Evolutionary conservation across 495 filamentous ascomycete species (phyloP).

Genomic region (Annulohypoxylon maeteangense): DNA sequence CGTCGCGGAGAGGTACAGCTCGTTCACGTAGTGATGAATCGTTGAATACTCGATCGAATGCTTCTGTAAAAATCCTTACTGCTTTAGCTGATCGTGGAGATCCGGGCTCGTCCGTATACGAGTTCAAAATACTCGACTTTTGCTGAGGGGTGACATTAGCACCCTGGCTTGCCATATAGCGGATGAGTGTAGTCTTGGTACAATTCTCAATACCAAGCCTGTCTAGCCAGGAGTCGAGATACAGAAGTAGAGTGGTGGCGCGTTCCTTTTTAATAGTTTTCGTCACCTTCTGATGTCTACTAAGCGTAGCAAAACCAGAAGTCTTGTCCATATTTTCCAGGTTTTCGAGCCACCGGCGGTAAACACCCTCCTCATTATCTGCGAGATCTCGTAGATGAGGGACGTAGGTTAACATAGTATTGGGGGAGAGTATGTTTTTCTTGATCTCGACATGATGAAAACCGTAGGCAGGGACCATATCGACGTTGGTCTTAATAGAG

Average conservation of each 20-base stretch:
- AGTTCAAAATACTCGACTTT: conserved; percentile 54
- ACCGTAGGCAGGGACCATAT: conserved; percentile 54
- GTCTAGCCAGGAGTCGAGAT: conserved; percentile 58
- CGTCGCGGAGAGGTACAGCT: conserved; percentile 54
- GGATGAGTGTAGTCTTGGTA: conserved; percentile 56
- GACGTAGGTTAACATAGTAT: conserved; percentile 61
- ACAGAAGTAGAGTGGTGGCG: conserved; percentile 54
- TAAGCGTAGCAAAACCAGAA: conserved; percentile 58
- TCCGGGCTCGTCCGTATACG: conserved; percentile 47
- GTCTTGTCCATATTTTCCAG: conserved; percentile 61
- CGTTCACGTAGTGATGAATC: conserved; percentile 34
- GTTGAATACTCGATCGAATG: conserved; percentile 58
- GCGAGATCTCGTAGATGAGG: conserved; percentile 61
- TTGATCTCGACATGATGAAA: conserved; percentile 63
- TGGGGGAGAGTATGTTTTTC: conserved; percentile 60
- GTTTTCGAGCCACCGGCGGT: conserved; percentile 59
- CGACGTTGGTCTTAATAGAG: conserved; percentile 54
- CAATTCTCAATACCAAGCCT: conserved; percentile 55
- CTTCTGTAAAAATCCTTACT: conserved; percentile 55
- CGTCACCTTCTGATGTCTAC: conserved; percentile 51
- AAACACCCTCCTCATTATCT: conserved; percentile 56
- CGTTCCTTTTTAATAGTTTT: conserved; percentile 56
- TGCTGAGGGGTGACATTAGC: conserved; percentile 59
- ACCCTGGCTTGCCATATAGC: conserved; percentile 55
- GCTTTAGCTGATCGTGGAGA: conserved; percentile 50